These are phyloP conservation scores for Pueraria montana DNA, from an alignment of 306 rosid species.

Conservation along the genomic window DNA sequence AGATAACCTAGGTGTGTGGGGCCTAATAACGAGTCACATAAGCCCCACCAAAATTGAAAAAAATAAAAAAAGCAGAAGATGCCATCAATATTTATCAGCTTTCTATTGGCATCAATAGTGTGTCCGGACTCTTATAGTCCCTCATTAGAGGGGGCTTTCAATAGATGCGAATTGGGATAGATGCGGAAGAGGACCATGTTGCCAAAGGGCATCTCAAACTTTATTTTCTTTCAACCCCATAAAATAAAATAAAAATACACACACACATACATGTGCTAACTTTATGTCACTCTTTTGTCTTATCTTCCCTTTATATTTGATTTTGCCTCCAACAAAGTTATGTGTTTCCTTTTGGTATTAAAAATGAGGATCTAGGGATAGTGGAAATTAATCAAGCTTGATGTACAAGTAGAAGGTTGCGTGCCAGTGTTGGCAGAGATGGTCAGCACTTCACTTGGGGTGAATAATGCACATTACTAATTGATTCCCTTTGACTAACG, in stretches of 20 bases:
- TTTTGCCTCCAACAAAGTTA: constrained; percentile 23
- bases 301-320: constrained; percentile 43
- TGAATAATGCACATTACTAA: constrained; percentile 3
- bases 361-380: constrained; percentile 32
- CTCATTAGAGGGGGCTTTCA: constrained; percentile 17
- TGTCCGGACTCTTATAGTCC: constrained; percentile 26
- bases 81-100: constrained; percentile 36
- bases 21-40: constrained; percentile 23
- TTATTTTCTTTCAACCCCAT: constrained; percentile 39
- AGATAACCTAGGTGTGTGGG: constrained; percentile 47
- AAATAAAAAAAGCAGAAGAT: constrained; percentile 44
- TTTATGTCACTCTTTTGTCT: constrained; percentile 55
- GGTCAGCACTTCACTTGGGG: neutral
- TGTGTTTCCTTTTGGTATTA: constrained; percentile 16
- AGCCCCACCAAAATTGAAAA: neutral
- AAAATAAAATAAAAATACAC: neutral
- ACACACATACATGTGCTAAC: constrained; percentile 34
- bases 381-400: constrained; percentile 36
- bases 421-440: neutral
- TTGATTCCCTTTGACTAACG: constrained; percentile 40
- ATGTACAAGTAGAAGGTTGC: constrained; percentile 44
- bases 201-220: constrained; percentile 44
- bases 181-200: constrained; percentile 52
- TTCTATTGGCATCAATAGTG: constrained; percentile 41
- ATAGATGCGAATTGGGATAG: constrained; percentile 42